phyloP scores from a whole-genome alignment of 805 yeast genomes.

The Tetrapisispora fleetii region DNA sequence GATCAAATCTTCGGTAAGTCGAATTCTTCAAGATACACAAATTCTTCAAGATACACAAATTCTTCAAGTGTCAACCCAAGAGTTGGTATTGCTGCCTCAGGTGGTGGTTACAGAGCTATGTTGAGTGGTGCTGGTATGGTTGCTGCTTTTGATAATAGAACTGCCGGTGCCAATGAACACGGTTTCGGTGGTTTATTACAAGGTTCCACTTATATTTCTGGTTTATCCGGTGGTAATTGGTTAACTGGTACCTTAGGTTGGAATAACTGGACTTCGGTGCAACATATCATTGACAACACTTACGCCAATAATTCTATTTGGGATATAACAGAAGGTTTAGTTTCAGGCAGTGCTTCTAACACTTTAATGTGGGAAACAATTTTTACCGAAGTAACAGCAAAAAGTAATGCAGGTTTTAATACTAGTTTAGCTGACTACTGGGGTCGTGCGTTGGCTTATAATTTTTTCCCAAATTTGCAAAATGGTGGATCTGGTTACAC shows the following conservation, averaged over 20 bases:
- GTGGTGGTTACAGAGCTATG: slow-evolving; percentile 92
- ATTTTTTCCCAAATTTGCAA: slow-evolving; percentile 52
- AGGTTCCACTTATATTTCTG: slow-evolving; percentile 60
- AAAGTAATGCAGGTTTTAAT: slow-evolving; percentile 55
- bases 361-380: slow-evolving; percentile 44
- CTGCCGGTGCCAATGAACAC: slow-evolving; percentile 41
- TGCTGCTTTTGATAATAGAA: slow-evolving; percentile 69
- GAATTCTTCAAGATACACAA: slow-evolving; percentile 2
- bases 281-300: slow-evolving; percentile 40
- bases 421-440: slow-evolving; percentile 67
- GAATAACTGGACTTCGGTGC: slow-evolving; percentile 67
- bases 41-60: neutral
- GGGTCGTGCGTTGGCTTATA: slow-evolving; percentile 70
- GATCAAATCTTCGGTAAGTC: slow-evolving; percentile 7
- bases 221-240: slow-evolving; percentile 85
- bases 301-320: slow-evolving; percentile 40
- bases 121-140: slow-evolving; percentile 75
- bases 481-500: slow-evolving; percentile 58
- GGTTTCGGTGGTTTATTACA: slow-evolving; percentile 72
- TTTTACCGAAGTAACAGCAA: slow-evolving; percentile 41
- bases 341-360: slow-evolving; percentile 44
- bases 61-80: slow-evolving; percentile 20
- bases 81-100: slow-evolving; percentile 58
- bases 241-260: slow-evolving; percentile 56
- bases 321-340: slow-evolving; percentile 56